Evolutionary conservation across 2,329 filamentous ascomycete genomes (phyloP).

Genomic region (Diplodia sapinea): DNA sequence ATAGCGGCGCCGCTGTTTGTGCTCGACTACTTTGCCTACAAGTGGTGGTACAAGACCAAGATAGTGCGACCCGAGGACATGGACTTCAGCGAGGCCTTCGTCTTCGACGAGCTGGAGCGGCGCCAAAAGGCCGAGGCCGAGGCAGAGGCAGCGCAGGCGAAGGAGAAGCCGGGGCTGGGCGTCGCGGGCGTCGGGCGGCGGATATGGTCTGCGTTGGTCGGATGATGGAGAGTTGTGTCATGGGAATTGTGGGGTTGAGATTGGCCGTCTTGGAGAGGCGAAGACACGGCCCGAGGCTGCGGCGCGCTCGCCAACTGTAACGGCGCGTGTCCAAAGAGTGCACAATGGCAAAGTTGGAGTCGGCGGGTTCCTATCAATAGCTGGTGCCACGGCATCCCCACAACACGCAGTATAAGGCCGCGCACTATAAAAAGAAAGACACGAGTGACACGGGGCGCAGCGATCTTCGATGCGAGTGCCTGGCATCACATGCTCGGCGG

Average conservation of each 20-base stretch:
- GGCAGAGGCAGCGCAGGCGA: background rate
- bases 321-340: background rate
- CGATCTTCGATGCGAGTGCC: too few species aligned
- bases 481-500: conserved; percentile 15
- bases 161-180: conserved; percentile 6
- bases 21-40: conserved; percentile 30
- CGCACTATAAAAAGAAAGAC: too few species aligned
- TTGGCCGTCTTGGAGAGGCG: too few species aligned
- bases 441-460: too few species aligned
- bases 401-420: too few species aligned
- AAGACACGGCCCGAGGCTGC: too few species aligned
- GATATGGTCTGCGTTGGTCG: conserved; percentile 19
- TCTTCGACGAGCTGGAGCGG: conserved; percentile 25
- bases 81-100: conserved; percentile 29
- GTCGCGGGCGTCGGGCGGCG: conserved; percentile 1
- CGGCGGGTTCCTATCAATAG: too few species aligned
- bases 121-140: conserved; percentile 12
- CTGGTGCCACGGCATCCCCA: too few species aligned
- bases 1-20: conserved; percentile 43
- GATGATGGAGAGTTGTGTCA: conserved; percentile 7
- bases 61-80: conserved; percentile 27
- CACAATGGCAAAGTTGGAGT: too few species aligned
- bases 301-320: conserved; percentile 13
- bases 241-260: too few species aligned
- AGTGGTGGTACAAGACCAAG: conserved; percentile 31